Evolutionary conservation across 2,329 filamentous ascomycete species (phyloP), one percentile per base, ranked within the genome.

Genomic region (Sarocladium oryzae): DNA sequence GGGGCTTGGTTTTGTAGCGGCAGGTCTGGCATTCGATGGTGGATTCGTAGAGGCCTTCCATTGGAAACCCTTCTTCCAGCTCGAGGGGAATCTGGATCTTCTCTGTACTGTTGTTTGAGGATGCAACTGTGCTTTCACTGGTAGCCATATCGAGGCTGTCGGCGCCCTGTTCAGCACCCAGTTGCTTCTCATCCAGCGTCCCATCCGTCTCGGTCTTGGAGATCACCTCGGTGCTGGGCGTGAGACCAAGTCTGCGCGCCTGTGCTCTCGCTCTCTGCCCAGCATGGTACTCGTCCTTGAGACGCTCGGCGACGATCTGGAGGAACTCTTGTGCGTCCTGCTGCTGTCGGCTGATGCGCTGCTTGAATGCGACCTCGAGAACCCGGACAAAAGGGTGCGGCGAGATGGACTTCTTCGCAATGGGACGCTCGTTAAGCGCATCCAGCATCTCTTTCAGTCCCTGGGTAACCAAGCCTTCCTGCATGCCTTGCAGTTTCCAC

Each of bases 241-340:
- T 49, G 13, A 62, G 30, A 28, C 61, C 41, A 56, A 66, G 53
- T 57, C 65, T 58, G 57, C 64, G 67, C 45, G 82, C 82, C 53
- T 79, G 75, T 41, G 71, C 72, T 56, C 91, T 78, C 11, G 89
- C 90, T 62, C 86, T 81, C 60, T 81, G 78, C 1, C 89, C 90
- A 3, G 90, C 90, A 63, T 95, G 85, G 61, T 96, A 96, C 68
- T 99, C 93, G 63, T 99, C 93, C 61, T 89, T 90, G 52, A 99
- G 74, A 50, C 92, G 80, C 71, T 99, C 92, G 2, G 89, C 87
- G 11, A 99, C 86, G 48, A 97, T 85, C 70, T 99, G 93, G 52
- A 99, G 70, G 56, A 99, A 96, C 66, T 99, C 93, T 63, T 99
- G 93, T 10, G 93, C 93, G 71, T 99, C 93, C 68, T 99, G 93